A percentile compares a stretch with the other conserved stretches of the same genome.
phyloP scores from a whole-genome alignment of 352 stramenopile species.

The Halophytophthora polymorphica region DNA sequence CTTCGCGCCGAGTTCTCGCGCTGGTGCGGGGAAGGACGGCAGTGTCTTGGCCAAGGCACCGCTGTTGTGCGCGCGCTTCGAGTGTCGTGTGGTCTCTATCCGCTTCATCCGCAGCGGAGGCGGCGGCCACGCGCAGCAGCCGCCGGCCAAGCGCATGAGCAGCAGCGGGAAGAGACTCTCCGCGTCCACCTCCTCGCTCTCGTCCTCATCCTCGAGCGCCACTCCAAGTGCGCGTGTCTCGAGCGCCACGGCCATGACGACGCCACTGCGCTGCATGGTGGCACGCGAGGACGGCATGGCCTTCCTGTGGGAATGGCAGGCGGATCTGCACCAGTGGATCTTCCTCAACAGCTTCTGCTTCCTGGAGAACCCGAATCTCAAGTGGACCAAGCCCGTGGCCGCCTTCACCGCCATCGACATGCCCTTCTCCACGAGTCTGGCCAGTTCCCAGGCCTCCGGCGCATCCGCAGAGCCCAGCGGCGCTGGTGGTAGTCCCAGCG shows the following conservation, averaged over 20 bases:
- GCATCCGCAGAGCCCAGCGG: neutral
- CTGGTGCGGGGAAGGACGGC: conserved; percentile 52
- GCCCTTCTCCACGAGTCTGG: conserved; percentile 18
- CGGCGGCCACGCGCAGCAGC: neutral
- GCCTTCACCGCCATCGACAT: conserved; percentile 52
- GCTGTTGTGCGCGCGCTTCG: conserved; percentile 69
- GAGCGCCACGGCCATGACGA: conserved; percentile 8
- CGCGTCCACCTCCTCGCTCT: conserved; percentile 5
- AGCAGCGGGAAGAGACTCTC: conserved; percentile 10
- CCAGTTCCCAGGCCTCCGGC: neutral
- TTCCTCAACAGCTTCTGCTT: conserved; percentile 84
- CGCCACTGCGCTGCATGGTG: conserved; percentile 64
- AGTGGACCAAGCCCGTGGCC: conserved; percentile 69
- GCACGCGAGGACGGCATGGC: conserved; percentile 75
- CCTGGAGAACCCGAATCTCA: conserved; percentile 78
- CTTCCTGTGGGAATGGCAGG: conserved; percentile 84
- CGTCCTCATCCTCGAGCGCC: conserved; percentile 6
- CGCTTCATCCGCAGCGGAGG: conserved; percentile 43
- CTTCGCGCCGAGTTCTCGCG: conserved; percentile 38
- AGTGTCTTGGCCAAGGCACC: conserved; percentile 63
- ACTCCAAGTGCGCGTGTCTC: conserved; percentile 1
- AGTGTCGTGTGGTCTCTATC: conserved; percentile 64
- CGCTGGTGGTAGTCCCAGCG: conserved; percentile 13
- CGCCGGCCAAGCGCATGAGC: conserved; percentile 6
- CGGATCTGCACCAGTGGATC: conserved; percentile 73